These are phyloP conservation scores for Zychaea mexicana DNA, from an alignment of 371 early-diverging fungal species.

Conservation along the genomic window DNA sequence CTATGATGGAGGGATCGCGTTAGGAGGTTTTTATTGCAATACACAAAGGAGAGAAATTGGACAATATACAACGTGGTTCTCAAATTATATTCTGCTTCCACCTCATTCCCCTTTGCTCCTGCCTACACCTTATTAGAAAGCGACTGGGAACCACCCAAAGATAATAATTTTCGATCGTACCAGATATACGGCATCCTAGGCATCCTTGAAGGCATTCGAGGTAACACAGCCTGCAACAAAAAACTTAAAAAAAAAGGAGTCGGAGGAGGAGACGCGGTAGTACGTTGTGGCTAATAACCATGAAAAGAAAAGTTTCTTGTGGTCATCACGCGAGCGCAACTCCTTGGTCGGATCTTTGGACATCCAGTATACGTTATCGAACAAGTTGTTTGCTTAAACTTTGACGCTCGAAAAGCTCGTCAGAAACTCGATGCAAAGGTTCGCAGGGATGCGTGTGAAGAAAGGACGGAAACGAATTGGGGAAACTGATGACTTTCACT, in stretches of 20 bases:
- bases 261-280: too few relatives aligned
- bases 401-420: conserved; percentile 34
- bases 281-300: too few relatives aligned
- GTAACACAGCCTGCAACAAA: conserved; percentile 24
- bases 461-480: not conserved
- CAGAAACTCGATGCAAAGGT: conserved; percentile 16
- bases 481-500: not conserved
- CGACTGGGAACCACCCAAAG: conserved; percentile 5
- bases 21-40: not conserved
- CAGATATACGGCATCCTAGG: conserved; percentile 44
- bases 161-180: conserved; percentile 16
- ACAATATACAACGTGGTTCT: too few relatives aligned
- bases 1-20: not conserved
- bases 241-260: too few relatives aligned
- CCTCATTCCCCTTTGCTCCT: too few relatives aligned
- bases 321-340: conserved; percentile 45
- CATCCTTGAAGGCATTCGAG: conserved; percentile 37
- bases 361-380: conserved; percentile 49
- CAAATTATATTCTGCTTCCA: too few relatives aligned
- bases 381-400: conserved; percentile 44
- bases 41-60: too few relatives aligned
- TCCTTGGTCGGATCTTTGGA: conserved; percentile 47
- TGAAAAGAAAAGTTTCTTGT: conserved; percentile 40
- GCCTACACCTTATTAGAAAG: conserved; percentile 1
- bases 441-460: too few relatives aligned